These are phyloP conservation scores for Silene latifolia DNA, from an alignment of 148 eudicot genomes.

Conservation along the genomic window DNA sequence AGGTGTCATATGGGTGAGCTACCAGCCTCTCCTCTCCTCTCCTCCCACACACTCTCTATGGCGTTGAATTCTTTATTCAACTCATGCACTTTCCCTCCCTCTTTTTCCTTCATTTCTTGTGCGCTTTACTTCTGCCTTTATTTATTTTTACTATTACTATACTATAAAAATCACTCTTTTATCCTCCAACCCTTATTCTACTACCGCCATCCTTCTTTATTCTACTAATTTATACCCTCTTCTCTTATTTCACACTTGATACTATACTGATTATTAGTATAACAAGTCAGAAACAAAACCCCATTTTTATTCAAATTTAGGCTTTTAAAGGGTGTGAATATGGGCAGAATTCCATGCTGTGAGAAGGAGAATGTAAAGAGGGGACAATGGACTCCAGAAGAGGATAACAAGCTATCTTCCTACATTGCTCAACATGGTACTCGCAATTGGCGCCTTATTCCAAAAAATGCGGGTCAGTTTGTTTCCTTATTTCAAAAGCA, in stretches of 20 bases:
- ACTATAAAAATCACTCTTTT: conserved; percentile 13
- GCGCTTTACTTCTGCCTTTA: conserved; percentile 16
- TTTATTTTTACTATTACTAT: conserved; percentile 13
- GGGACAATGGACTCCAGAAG: conserved; percentile 99
- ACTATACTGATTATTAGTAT: conserved; percentile 16
- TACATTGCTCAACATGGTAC: conserved; percentile 94
- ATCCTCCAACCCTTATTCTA: conserved; percentile 14
- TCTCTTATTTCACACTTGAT: neutral
- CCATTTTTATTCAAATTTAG: neutral
- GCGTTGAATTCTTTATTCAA: conserved; percentile 92
- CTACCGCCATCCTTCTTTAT: conserved; percentile 3
- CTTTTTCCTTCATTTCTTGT: conserved; percentile 14
- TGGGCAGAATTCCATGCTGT: conserved; percentile 93
- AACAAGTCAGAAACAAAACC: neutral
- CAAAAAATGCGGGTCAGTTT: conserved; percentile 76
- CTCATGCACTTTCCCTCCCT: conserved; percentile 68
- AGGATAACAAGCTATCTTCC: conserved; percentile 94
- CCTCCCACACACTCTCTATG: conserved; percentile 79
- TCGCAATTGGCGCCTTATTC: conserved; percentile 91
- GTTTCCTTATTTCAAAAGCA: neutral
- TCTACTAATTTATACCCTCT: neutral
- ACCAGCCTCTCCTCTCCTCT: conserved; percentile 50
- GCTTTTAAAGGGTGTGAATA: conserved; percentile 12
- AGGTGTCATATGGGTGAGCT: conserved; percentile 84
- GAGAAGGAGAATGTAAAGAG: conserved; percentile 92